Evolutionary conservation across 805 yeast species (phyloP).

Genomic region (Saccharomyces eubayanus): DNA sequence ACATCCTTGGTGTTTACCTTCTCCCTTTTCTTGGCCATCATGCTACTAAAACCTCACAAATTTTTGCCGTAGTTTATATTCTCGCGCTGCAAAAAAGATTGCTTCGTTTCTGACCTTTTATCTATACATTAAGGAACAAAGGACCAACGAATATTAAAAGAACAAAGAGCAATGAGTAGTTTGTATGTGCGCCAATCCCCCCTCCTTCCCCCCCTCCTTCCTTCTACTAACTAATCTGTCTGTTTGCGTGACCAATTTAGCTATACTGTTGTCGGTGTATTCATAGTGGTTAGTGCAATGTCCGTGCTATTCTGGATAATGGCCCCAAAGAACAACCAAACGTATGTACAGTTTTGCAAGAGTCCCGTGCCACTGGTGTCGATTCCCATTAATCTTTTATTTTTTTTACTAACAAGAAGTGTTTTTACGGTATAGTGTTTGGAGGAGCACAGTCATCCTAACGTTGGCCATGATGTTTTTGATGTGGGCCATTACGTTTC

Average conservation of each 20-base stretch:
- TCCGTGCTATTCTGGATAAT: conserved; percentile 70
- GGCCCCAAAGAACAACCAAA: conserved; percentile 77
- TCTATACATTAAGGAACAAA: background rate
- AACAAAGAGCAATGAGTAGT: conserved; percentile 7
- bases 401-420: conserved; percentile 5
- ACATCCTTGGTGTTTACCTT: background rate
- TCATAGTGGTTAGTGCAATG: conserved; percentile 48
- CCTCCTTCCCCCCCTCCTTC: background rate
- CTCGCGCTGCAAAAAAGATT: background rate
- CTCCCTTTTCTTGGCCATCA: background rate
- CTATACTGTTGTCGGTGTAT: conserved; percentile 61
- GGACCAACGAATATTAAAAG: background rate
- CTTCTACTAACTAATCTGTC: background rate
- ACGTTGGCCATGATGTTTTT: conserved; percentile 69
- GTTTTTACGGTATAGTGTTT: conserved; percentile 34
- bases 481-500: conserved; percentile 90
- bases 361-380: background rate
- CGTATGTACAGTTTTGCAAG: conserved; percentile 36
- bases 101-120: background rate
- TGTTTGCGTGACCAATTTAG: conserved; percentile 28
- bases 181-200: conserved; percentile 7
- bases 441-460: conserved; percentile 65
- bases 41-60: background rate
- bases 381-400: background rate
- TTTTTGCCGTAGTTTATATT: background rate